phyloP scores from a whole-genome alignment of 148 eudicot species.

The Rheum nobile region DNA sequence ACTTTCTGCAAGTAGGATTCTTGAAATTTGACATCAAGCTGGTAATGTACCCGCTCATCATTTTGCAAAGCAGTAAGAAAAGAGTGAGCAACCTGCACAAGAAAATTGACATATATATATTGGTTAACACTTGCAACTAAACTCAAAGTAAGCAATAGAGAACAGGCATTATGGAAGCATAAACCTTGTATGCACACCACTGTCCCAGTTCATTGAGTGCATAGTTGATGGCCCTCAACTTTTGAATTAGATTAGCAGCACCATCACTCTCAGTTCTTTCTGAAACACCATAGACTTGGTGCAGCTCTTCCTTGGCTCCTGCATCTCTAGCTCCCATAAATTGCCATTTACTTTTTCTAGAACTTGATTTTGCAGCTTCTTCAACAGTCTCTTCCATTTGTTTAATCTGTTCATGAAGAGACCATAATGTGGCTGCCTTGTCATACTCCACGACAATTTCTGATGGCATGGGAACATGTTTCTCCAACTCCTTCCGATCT shows the following conservation, averaged over 20 bases:
- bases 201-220: constrained; percentile 97
- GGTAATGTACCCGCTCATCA: constrained; percentile 92
- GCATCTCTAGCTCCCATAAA: constrained; percentile 99
- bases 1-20: constrained; percentile 82
- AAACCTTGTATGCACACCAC: constrained; percentile 99
- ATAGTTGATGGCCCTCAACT: constrained; percentile 91
- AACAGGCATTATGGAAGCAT: constrained; percentile 11
- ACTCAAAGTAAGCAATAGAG: neutral
- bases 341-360: constrained; percentile 94
- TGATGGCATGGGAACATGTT: constrained; percentile 96
- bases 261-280: constrained; percentile 99
- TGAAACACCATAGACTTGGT: constrained; percentile 96
- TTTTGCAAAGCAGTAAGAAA: constrained; percentile 87
- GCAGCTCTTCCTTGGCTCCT: constrained; percentile 88
- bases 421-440: constrained; percentile 82
- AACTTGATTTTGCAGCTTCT: constrained; percentile 87
- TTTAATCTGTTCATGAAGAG: constrained; percentile 87
- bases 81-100: constrained; percentile 79
- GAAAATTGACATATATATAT: constrained; percentile 7
- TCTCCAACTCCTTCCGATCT: constrained; percentile 91
- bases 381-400: constrained; percentile 84
- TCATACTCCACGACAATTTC: constrained; percentile 91
- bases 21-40: constrained; percentile 95
- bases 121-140: neutral
- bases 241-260: constrained; percentile 92